phyloP scores from a whole-genome alignment of 148 eudicot genomes.

The Talinum fruticosum region DNA sequence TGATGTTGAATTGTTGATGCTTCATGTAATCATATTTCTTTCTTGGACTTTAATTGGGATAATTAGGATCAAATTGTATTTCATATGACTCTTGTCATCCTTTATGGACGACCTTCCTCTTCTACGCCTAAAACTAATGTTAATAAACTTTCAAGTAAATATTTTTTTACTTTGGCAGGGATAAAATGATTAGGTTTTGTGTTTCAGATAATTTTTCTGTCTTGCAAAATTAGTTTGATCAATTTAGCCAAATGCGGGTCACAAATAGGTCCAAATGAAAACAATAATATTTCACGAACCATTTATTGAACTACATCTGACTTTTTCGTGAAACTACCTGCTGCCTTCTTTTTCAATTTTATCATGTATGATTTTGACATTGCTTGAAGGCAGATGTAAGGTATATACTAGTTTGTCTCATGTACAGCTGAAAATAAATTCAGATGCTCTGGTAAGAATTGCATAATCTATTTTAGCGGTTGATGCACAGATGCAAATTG shows the following conservation, averaged over 20 bases:
- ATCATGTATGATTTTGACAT: neutral
- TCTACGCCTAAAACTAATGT: no score
- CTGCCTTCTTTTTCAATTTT: neutral
- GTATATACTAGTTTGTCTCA: neutral
- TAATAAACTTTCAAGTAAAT: no score
- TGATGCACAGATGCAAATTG: slow-evolving; percentile 7
- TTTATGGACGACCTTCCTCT: neutral
- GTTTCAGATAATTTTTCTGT: no score
- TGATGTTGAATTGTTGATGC: neutral
- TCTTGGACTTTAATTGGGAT: neutral
- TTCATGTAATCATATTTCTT: neutral
- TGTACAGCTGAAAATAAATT: neutral
- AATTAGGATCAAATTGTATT: neutral
- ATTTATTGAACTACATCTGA: neutral
- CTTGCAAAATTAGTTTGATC: neutral
- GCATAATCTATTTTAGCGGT: neutral
- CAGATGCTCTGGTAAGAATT: neutral
- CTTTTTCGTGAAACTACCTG: neutral
- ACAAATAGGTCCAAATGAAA: neutral
- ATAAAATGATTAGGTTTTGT: no score
- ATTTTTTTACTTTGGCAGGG: no score
- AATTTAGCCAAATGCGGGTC: neutral
- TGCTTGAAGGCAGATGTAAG: neutral
- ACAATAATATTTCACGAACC: neutral
- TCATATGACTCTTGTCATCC: neutral